Conservation (phyloP, 2,329 filamentous ascomycete species). For the Apiospora malaysiana region DNA sequence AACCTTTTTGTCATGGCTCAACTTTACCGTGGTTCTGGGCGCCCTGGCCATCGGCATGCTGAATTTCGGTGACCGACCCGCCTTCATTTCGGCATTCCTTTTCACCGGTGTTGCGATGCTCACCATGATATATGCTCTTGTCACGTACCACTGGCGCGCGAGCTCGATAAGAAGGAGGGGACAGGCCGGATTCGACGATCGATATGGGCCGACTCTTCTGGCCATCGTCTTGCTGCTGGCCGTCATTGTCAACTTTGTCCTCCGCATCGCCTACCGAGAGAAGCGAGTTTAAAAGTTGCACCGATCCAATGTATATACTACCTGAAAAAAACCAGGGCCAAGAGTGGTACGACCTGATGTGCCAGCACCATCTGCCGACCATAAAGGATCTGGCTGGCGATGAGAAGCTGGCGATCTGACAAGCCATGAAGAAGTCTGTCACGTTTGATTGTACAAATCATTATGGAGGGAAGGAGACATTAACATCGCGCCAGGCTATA, state of each 20-base stretch:
- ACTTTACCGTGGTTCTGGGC: conserved; percentile 98
- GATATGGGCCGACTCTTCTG: conserved; percentile 89
- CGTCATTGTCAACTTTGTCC: conserved; percentile 94
- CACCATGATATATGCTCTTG: conserved; percentile 92
- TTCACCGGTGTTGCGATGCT: conserved; percentile 95
- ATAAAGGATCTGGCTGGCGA: not conserved
- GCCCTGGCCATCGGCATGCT: conserved; percentile 95
- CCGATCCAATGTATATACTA: not conserved
- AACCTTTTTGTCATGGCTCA: conserved; percentile 98
- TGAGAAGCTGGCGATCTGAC: not conserved
- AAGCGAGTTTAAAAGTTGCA: not conserved
- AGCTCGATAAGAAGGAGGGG: conserved; percentile 90
- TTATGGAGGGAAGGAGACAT: not conserved
- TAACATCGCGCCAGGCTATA: not conserved
- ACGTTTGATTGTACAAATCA: not conserved
- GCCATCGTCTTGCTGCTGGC: conserved; percentile 85
- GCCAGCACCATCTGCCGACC: not conserved
- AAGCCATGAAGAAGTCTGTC: not conserved
- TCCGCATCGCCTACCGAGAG: conserved; percentile 67
- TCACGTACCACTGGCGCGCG: conserved; percentile 97
- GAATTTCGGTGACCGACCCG: conserved; percentile 95
- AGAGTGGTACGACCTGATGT: not conserved
- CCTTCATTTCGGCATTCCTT: conserved; percentile 90
- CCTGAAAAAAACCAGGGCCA: not conserved
- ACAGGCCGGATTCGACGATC: conserved; percentile 95